These are phyloP conservation scores for Cyclotella sp. DNA, from an alignment of 108 stramenopile genomes.

Conservation along the genomic window DNA sequence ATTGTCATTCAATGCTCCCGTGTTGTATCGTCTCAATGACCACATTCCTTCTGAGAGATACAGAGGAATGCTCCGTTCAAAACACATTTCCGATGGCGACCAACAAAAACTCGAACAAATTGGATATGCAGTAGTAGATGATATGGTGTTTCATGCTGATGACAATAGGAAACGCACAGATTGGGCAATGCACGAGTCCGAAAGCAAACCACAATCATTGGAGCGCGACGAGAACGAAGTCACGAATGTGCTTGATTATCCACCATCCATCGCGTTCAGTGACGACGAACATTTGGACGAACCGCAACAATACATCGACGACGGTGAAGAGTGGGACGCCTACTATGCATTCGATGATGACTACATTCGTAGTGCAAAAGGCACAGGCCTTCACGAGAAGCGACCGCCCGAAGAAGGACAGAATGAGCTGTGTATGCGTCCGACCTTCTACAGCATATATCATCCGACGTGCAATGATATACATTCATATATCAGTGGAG, in stretches of 20 bases:
- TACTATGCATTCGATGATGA: constrained; percentile 72
- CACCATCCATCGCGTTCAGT: constrained; percentile 17
- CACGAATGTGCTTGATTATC: neutral
- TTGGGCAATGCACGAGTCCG: neutral
- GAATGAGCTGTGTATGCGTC: constrained; percentile 49
- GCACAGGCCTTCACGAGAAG: constrained; percentile 31
- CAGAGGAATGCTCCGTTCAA: constrained; percentile 23
- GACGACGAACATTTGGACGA: constrained; percentile 22
- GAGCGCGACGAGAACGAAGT: neutral
- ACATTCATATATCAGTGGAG: constrained; percentile 51
- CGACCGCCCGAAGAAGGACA: constrained; percentile 4
- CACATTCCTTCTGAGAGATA: constrained; percentile 10
- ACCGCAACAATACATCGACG: constrained; percentile 29
- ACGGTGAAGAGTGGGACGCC: constrained; percentile 53
- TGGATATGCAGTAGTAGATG: constrained; percentile 59
- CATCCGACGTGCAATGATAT: constrained; percentile 75
- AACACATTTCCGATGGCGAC: constrained; percentile 1
- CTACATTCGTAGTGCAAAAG: constrained; percentile 31
- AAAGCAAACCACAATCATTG: neutral
- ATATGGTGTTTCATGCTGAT: constrained; percentile 28
- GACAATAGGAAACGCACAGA: constrained; percentile 12
- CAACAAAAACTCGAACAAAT: constrained; percentile 20
- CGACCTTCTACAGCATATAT: constrained; percentile 42
- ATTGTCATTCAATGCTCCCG: constrained; percentile 44
- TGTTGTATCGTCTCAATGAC: constrained; percentile 40